Evolutionary conservation across 2,329 filamentous ascomycete genomes (phyloP).

Genomic region (Colletotrichum limetticola): DNA sequence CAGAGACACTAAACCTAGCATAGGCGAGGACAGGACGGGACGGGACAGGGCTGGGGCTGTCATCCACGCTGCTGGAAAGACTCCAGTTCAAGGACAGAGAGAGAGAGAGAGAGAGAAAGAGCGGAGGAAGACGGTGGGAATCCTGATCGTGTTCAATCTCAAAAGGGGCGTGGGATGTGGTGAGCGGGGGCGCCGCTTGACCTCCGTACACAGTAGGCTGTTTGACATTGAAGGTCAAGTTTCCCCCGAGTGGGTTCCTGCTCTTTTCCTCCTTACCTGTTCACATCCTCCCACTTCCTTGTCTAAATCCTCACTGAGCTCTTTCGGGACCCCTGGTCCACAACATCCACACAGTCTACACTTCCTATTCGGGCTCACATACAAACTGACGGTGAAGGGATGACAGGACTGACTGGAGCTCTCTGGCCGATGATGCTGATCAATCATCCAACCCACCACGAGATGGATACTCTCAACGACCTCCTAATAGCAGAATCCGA

Average conservation of each 20-base stretch:
- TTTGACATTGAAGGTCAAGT: conserved; percentile 49
- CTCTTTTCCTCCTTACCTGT: neutral
- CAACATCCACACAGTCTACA: conserved; percentile 26
- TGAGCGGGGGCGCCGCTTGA: conserved; percentile 37
- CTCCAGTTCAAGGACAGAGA: neutral
- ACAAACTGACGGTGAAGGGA: conserved; percentile 11
- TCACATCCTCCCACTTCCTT: neutral
- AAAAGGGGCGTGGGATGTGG: conserved; percentile 20
- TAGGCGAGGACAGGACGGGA: neutral
- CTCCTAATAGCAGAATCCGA: conserved; percentile 10
- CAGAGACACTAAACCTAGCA: neutral
- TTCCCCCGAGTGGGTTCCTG: conserved; percentile 19
- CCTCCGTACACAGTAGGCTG: conserved; percentile 43
- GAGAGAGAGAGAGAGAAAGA: conserved; percentile 21
- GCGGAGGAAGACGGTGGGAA: conserved; percentile 4
- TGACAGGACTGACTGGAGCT: conserved; percentile 7
- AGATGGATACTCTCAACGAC: neutral
- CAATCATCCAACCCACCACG: neutral
- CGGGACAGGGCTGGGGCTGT: neutral
- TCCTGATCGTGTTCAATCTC: neutral
- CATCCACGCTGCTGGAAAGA: neutral
- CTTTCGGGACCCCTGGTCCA: conserved; percentile 11
- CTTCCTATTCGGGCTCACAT: conserved; percentile 18
- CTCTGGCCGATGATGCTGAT: neutral
- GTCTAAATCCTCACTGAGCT: neutral